Evolutionary conservation across 495 filamentous ascomycete species (phyloP).

Genomic region (Rhypophila decipiens): DNA sequence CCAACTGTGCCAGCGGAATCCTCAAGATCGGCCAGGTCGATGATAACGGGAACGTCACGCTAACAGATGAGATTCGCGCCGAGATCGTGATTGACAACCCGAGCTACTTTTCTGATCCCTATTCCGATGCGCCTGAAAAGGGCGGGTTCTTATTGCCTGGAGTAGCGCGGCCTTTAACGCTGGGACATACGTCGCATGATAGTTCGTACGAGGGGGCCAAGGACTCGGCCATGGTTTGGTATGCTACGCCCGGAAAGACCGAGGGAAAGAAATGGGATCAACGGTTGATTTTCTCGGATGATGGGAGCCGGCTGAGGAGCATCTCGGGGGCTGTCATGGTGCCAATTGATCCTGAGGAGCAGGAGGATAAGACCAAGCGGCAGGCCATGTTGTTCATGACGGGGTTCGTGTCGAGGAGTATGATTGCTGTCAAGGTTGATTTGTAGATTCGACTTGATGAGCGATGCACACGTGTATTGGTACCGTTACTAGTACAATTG

Average conservation of each 20-base stretch:
- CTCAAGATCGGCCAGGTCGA: slow-evolving; percentile 20
- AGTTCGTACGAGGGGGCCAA: slow-evolving; percentile 24
- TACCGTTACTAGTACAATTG: no score
- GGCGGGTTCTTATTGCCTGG: slow-evolving; percentile 53
- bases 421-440: slow-evolving; percentile 50
- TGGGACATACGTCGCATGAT: slow-evolving; percentile 27
- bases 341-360: slow-evolving; percentile 39
- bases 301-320: slow-evolving; percentile 44
- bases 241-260: slow-evolving; percentile 22
- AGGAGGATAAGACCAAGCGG: slow-evolving; percentile 17
- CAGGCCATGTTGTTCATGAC: slow-evolving; percentile 54
- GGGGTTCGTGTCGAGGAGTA: slow-evolving; percentile 47
- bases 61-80: slow-evolving; percentile 37
- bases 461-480: no score
- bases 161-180: slow-evolving; percentile 32
- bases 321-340: slow-evolving; percentile 50
- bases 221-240: slow-evolving; percentile 45
- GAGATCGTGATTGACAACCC: slow-evolving; percentile 52
- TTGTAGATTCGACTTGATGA: slow-evolving; percentile 21
- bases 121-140: slow-evolving; percentile 42
- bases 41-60: slow-evolving; percentile 32
- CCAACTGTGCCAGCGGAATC: slow-evolving; percentile 28
- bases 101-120: slow-evolving; percentile 46
- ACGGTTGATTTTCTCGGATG: slow-evolving; percentile 51
- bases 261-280: slow-evolving; percentile 29